Evolutionary conservation across 2,329 filamentous ascomycete species (phyloP).

Genomic region (Pyrenochaeta sp.): DNA sequence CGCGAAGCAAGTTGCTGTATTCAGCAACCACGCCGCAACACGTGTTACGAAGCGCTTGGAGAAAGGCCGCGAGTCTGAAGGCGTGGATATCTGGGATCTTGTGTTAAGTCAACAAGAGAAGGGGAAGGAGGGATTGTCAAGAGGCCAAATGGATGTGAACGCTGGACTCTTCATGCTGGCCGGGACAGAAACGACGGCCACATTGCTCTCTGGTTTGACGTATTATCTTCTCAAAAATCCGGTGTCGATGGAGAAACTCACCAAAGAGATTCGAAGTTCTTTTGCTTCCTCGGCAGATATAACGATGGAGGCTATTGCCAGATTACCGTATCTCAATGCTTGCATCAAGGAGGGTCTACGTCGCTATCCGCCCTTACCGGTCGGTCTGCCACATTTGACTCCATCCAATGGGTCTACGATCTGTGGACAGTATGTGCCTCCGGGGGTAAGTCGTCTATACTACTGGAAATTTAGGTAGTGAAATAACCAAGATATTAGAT

Average conservation of each 20-base stretch:
- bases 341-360: slow-evolving; percentile 40
- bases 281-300: slow-evolving; percentile 24
- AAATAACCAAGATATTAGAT: slow-evolving; percentile 17
- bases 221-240: slow-evolving; percentile 34
- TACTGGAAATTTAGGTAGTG: not conserved
- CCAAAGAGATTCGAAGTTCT: slow-evolving; percentile 21
- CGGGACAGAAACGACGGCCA: slow-evolving; percentile 39
- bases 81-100: slow-evolving; percentile 52
- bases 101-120: slow-evolving; percentile 43
- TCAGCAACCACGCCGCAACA: not conserved
- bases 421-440: slow-evolving; percentile 42
- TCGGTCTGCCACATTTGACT: slow-evolving; percentile 39
- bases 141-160: slow-evolving; percentile 41
- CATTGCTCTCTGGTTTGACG: slow-evolving; percentile 49
- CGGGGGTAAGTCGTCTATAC: slow-evolving; percentile 4
- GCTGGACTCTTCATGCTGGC: slow-evolving; percentile 40
- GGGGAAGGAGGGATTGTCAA: slow-evolving; percentile 12
- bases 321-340: slow-evolving; percentile 45
- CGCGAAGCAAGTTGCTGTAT: not conserved
- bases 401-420: slow-evolving; percentile 40
- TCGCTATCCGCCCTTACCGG: slow-evolving; percentile 49
- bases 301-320: slow-evolving; percentile 33
- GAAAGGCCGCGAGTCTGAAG: slow-evolving; percentile 23
- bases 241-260: slow-evolving; percentile 20
- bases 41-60: slow-evolving; percentile 37